Evolutionary conservation across 495 filamentous ascomycete genomes (phyloP).

Genomic region (Podospora pseudoanserina): DNA sequence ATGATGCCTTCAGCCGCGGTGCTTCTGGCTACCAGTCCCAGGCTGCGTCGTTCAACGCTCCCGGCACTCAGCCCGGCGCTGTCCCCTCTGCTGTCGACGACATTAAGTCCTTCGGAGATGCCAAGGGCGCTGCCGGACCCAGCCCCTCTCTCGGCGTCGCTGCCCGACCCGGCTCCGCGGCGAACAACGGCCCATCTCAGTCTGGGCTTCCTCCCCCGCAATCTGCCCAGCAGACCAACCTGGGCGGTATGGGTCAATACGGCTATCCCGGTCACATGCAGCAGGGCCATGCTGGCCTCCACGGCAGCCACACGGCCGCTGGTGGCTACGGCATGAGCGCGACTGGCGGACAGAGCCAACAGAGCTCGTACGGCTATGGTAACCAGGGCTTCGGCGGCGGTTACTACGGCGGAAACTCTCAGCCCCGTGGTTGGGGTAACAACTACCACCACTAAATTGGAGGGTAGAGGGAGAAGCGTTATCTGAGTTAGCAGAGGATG

Average conservation of each 20-base stretch:
- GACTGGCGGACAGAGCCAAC: constrained; percentile 62
- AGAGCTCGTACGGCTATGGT: constrained; percentile 55
- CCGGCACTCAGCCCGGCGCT: constrained; percentile 52
- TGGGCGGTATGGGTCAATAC: constrained; percentile 56
- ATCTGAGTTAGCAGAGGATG: neutral
- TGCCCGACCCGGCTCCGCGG: constrained; percentile 78
- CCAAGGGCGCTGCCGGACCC: constrained; percentile 68
- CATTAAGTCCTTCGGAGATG: constrained; percentile 68
- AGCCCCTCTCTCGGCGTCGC: constrained; percentile 81
- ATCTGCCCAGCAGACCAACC: constrained; percentile 52
- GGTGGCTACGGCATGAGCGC: constrained; percentile 67
- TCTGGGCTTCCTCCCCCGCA: constrained; percentile 71
- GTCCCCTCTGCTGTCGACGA: constrained; percentile 55
- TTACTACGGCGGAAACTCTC: constrained; percentile 49
- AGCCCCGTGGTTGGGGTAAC: constrained; percentile 60
- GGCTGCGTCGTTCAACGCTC: constrained; percentile 60
- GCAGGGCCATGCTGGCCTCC: constrained; percentile 48
- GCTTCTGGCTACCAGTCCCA: constrained; percentile 60
- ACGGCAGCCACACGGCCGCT: constrained; percentile 61
- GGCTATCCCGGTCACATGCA: constrained; percentile 70
- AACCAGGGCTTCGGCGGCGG: constrained; percentile 50
- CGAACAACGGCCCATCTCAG: constrained; percentile 67
- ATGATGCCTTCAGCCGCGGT: constrained; percentile 73
- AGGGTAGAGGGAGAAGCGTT: neutral
- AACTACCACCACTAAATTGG: constrained; percentile 55